A percentile compares a stretch with the other conserved stretches of the same genome.
These are phyloP conservation scores for barley (Hordeum vulgare) DNA, from an alignment of 176 grass and related monocot species.

Conservation along the genomic window MorexV3_pseudomolecules_assembly NC_058520.1:481179878-481180377, in stretches of 20 bases:
- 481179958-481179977: background rate
- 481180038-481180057: background rate
- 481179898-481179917: background rate
- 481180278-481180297: conserved; percentile 78
- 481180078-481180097: conserved; percentile 94
- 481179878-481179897: background rate
- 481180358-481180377: background rate
- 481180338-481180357: background rate
- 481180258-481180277: conserved; percentile 96
- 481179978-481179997: background rate
- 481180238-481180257: conserved; percentile 45
- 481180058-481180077: conserved; percentile 73
- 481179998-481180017: background rate
- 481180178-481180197: conserved; percentile 19
- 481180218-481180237: background rate
- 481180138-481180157: conserved; percentile 80
- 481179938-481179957: background rate
- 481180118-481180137: conserved; percentile 84
- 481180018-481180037: background rate
- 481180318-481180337: conserved; percentile 31
- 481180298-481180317: conserved; percentile 97
- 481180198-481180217: conserved; percentile 9
- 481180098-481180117: conserved; percentile 88
- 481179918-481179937: background rate
- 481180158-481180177: conserved; percentile 70